Evolutionary conservation across 257 asterid genomes (phyloP).

Genomic region (Penstemon barbatus): DNA sequence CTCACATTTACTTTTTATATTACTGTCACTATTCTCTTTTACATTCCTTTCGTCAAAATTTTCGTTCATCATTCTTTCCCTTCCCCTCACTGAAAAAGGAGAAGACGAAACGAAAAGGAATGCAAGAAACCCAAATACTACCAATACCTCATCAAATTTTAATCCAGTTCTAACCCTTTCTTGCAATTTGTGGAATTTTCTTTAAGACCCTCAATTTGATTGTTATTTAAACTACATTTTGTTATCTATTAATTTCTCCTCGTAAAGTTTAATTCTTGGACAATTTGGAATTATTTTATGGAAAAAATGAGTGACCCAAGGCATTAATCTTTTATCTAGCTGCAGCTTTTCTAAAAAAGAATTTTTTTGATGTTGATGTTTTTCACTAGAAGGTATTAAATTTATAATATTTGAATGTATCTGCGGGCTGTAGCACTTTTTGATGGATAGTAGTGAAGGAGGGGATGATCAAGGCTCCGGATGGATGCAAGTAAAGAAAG

Average conservation of each 20-base stretch:
- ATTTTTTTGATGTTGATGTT: neutral
- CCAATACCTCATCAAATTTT: slow-evolving; percentile 15
- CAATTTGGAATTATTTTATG: slow-evolving; percentile 16
- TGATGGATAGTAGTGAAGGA: slow-evolving; percentile 69
- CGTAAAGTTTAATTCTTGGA: slow-evolving; percentile 18
- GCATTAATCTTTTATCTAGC: slow-evolving; percentile 20
- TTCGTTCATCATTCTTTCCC: slow-evolving; percentile 1
- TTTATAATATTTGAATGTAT: too few species aligned
- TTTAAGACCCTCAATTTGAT: slow-evolving; percentile 29
- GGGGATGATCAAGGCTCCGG: slow-evolving; percentile 92
- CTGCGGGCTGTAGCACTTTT: slow-evolving; percentile 11
- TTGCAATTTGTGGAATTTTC: slow-evolving; percentile 16
- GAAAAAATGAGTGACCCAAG: slow-evolving; percentile 3
- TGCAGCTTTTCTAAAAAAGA: slow-evolving; percentile 24
- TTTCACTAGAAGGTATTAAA: too few species aligned
- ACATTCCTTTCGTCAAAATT: slow-evolving; percentile 31
- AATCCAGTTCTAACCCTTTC: slow-evolving; percentile 4
- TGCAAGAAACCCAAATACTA: neutral
- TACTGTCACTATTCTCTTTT: slow-evolving; percentile 27
- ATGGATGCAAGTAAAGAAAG: slow-evolving; percentile 99
- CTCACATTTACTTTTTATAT: slow-evolving; percentile 19
- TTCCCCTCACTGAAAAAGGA: neutral
- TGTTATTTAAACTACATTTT: slow-evolving; percentile 16
- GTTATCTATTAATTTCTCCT: neutral
- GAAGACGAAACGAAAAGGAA: neutral